Base-by-base conservation (phyloP, 306 rosid species). In the Quercus robur region DNA sequence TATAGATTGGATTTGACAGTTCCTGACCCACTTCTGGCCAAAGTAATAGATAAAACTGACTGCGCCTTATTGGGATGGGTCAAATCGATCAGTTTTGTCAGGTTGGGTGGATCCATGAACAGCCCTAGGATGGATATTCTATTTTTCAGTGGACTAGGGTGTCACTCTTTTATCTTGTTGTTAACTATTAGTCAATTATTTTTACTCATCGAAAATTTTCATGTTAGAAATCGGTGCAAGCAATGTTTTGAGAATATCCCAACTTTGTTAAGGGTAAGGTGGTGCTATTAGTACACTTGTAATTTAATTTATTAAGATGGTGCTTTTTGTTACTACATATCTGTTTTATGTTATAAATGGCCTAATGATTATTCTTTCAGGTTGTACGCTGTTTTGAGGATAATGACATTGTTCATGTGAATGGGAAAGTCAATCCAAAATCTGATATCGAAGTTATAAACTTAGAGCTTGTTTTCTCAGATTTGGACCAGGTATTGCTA, bases 381-480 rank as follows among this genome's bases (percentile, higher is more conserved):
- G 96, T 93, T 74, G 97, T 95, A 31, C 89, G 97, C 28, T 95
- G 98, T 87, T 95, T 95, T 86, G 99, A 95, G 56, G 99, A 95
- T 86, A 89, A 95, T 73, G 98, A 95, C 77, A 87, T 93, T 78
- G 86, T 95, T 87, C 99, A 95, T 58, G 99, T 95, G 76, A 95
- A 85, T 77, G 98, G 98, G 54, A 93, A 88, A 88, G 91, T 95
- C 81, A 96, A 91, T 81, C 99, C 99, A 56, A 95, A 88, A 81
- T 69, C 91, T 75, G 99, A 93, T 86, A 91, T 95, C 21, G 99
- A 93, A 66, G 93, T 95, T 77, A 95, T 95, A 88, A 93, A 95
- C 84, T 78, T 95, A 85, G 98, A 93, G 90, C 99, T 95, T 82
- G 91, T 90, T 76, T 93, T 95, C 88, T 88, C 97, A 74, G 99